Evolutionary conservation across 495 filamentous ascomycete genomes (phyloP).

Genomic region (Daldinia loculata): DNA sequence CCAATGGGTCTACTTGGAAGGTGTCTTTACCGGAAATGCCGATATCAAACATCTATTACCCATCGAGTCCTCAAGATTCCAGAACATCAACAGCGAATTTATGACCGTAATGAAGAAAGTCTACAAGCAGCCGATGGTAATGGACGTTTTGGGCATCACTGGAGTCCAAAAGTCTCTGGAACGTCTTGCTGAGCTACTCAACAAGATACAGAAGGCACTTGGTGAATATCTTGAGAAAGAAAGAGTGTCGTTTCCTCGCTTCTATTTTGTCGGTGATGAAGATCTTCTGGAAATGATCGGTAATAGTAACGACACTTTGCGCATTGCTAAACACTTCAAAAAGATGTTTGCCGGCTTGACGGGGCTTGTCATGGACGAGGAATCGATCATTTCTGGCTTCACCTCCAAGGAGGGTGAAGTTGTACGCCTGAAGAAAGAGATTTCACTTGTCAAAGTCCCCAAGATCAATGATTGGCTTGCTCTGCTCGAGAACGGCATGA

Average conservation of each 20-base stretch:
- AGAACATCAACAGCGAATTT: conserved; percentile 99
- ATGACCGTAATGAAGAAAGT: conserved; percentile 98
- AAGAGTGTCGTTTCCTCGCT: conserved; percentile 93
- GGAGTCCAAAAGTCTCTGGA: conserved; percentile 96
- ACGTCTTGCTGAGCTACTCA: conserved; percentile 90
- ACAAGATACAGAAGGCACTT: conserved; percentile 99
- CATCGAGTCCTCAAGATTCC: conserved; percentile 93
- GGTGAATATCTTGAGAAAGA: conserved; percentile 99
- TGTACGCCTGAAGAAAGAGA: conserved; percentile 84
- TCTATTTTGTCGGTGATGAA: conserved; percentile 99
- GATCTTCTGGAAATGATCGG: conserved; percentile 99
- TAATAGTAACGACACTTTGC: conserved; percentile 95
- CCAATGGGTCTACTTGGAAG: conserved; percentile 99
- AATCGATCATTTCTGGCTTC: conserved; percentile 86
- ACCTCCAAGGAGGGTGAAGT: conserved; percentile 96
- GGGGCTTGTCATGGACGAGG: conserved; percentile 89
- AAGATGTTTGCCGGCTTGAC: conserved; percentile 99
- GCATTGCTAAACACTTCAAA: conserved; percentile 96
- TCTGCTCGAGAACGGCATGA: conserved; percentile 92
- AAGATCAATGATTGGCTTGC: conserved; percentile 98
- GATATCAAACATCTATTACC: conserved; percentile 99
- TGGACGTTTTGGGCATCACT: conserved; percentile 94
- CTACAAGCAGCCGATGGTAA: conserved; percentile 89
- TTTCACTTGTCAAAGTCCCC: conserved; percentile 90
- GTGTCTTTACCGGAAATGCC: conserved; percentile 96